phyloP scores from a whole-genome alignment of 768 basidiomycete genomes.

The Dentipellis fragilis region DNA sequence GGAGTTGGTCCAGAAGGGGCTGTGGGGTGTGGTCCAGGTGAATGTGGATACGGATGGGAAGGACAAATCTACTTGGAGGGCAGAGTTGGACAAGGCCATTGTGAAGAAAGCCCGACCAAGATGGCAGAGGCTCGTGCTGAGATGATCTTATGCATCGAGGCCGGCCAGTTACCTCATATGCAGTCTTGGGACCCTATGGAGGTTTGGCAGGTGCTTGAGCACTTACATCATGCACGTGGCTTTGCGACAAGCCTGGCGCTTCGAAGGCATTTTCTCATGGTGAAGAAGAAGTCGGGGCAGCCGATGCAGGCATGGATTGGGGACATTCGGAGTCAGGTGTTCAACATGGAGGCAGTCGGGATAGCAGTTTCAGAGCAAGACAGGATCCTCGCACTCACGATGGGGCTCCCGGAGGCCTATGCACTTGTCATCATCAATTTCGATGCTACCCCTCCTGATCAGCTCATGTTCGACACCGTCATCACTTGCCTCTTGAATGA shows the following conservation, averaged over 20 bases:
- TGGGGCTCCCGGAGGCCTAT: conserved; percentile 17
- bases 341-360: conserved; percentile 13
- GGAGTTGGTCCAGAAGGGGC: conserved; percentile 9
- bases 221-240: conserved; percentile 20
- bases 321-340: conserved; percentile 13
- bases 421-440: conserved; percentile 22
- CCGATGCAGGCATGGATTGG: conserved; percentile 20
- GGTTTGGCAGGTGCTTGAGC: conserved; percentile 18
- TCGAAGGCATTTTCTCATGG: conserved; percentile 13
- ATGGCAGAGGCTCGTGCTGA: conserved; percentile 15
- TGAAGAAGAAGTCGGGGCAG: conserved; percentile 12
- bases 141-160: conserved; percentile 17
- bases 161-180: conserved; percentile 17
- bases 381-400: conserved; percentile 20
- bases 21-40: conserved; percentile 10
- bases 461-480: conserved; percentile 19
- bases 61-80: conserved; percentile 1
- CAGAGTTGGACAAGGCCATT: conserved; percentile 1
- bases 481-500: conserved; percentile 24
- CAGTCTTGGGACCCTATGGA: conserved; percentile 7
- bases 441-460: conserved; percentile 17
- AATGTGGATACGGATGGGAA: not conserved
- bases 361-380: conserved; percentile 18
- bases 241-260: conserved; percentile 18
- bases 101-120: conserved; percentile 3